These are phyloP conservation scores for Vachellia collinsii DNA, from an alignment of 306 rosid species.

Conservation along the genomic window DNA sequence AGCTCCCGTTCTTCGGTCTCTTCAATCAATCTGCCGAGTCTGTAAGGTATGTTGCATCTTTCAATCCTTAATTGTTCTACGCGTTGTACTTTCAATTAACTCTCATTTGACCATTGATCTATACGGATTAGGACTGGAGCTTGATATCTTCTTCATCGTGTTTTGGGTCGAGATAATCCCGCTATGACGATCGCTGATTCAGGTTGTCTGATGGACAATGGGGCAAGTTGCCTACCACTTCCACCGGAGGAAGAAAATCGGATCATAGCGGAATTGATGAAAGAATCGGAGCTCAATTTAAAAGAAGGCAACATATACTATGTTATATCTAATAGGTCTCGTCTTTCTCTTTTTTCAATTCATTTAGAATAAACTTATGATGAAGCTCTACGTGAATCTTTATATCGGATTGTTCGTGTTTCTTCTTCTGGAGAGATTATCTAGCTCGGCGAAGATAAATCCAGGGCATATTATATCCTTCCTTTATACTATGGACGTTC, in stretches of 20 bases:
- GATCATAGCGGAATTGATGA: conserved; percentile 65
- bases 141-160: conserved; percentile 45
- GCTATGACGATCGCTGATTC: conserved; percentile 84
- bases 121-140: conserved; percentile 28
- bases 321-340: conserved; percentile 75
- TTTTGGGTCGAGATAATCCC: conserved; percentile 12
- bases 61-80: conserved; percentile 18
- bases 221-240: conserved; percentile 63
- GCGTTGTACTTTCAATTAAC: conserved; percentile 1
- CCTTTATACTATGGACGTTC: not conserved
- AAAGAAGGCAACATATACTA: conserved; percentile 79
- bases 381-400: conserved; percentile 24
- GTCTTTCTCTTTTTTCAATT: not conserved
- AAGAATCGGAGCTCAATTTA: conserved; percentile 76
- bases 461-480: not conserved
- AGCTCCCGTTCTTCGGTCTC: conserved; percentile 42
- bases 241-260: conserved; percentile 83
- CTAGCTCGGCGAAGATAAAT: not conserved
- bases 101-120: conserved; percentile 32
- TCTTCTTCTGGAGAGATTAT: not conserved
- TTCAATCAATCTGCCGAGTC: not conserved
- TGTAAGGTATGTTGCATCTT: conserved; percentile 44
- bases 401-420: conserved; percentile 27
- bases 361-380: not conserved
- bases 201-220: conserved; percentile 68